Percentiles rank a stretch among this genome's conserved stretches.
Evolutionary conservation across 2,329 filamentous ascomycete species (phyloP).

Genomic region (Didymella pomorum): DNA sequence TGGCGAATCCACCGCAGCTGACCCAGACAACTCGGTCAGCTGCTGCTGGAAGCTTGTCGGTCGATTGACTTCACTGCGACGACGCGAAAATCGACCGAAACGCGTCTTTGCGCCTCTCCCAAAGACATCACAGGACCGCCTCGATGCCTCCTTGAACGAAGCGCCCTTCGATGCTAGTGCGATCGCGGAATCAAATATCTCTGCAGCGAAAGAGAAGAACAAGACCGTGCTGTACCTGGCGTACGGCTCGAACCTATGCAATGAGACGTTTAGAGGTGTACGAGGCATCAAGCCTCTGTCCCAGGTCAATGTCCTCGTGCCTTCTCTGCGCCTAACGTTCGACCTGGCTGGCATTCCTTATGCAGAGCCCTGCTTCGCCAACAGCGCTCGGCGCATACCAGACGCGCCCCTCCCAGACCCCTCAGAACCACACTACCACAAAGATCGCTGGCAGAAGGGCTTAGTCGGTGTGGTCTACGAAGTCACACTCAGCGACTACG

Average conservation of each 20-base stretch:
- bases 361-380: slow-evolving; percentile 89
- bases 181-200: slow-evolving; percentile 25
- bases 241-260: slow-evolving; percentile 89
- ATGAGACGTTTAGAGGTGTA: slow-evolving; percentile 78
- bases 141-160: slow-evolving; percentile 45
- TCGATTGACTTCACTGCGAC: slow-evolving; percentile 22
- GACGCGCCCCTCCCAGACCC: slow-evolving; percentile 42
- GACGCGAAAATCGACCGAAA: slow-evolving; percentile 12
- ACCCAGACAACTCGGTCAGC: slow-evolving; percentile 17
- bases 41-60: slow-evolving; percentile 21
- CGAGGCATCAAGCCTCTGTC: slow-evolving; percentile 84
- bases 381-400: slow-evolving; percentile 67
- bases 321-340: slow-evolving; percentile 79
- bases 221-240: slow-evolving; percentile 60
- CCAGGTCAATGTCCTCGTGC: slow-evolving; percentile 81
- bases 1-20: slow-evolving; percentile 10
- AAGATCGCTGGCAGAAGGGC: slow-evolving; percentile 77
- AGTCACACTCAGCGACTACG: slow-evolving; percentile 82
- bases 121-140: slow-evolving; percentile 38
- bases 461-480: slow-evolving; percentile 96
- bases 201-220: slow-evolving; percentile 37
- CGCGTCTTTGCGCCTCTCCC: slow-evolving; percentile 31
- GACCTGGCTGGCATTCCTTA: slow-evolving; percentile 88
- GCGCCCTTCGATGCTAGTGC: slow-evolving; percentile 30
- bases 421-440: slow-evolving; percentile 54